These are phyloP conservation scores for Chlamydomonas incerta DNA, from an alignment of 139 green algal species.

Conservation along the genomic window DNA sequence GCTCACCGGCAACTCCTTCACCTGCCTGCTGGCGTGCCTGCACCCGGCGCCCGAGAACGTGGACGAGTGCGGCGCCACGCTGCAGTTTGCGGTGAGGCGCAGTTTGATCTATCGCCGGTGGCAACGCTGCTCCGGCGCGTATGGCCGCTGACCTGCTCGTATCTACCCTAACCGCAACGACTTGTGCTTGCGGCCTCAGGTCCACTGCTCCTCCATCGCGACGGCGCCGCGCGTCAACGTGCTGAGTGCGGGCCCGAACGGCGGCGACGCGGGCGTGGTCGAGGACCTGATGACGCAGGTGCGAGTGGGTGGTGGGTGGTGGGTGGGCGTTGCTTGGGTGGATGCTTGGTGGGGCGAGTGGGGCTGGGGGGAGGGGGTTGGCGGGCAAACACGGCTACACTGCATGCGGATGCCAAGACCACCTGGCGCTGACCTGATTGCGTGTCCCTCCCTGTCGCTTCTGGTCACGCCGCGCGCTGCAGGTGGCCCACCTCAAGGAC, in stretches of 20 bases:
- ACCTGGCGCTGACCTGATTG: no score
- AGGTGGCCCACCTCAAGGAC: conserved; percentile 48
- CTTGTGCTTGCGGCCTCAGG: background rate
- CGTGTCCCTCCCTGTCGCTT: background rate
- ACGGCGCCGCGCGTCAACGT: conserved; percentile 52
- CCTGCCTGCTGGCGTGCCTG: conserved; percentile 55
- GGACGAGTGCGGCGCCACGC: conserved; percentile 59
- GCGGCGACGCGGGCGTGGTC: background rate
- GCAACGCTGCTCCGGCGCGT: no score
- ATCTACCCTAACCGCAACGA: no score
- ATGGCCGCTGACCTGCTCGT: no score
- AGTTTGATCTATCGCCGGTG: background rate
- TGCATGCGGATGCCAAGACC: no score
- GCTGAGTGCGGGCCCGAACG: background rate
- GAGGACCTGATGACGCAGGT: conserved; percentile 26
- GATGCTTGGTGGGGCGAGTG: conserved; percentile 1
- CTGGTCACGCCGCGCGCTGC: background rate
- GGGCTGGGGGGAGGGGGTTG: background rate
- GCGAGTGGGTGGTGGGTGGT: no score
- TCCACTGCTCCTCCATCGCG: background rate
- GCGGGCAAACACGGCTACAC: no score
- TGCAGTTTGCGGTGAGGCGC: conserved; percentile 65
- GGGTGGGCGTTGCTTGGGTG: no score
- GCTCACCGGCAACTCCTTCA: conserved; percentile 55
- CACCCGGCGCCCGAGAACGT: conserved; percentile 51